Conservation (phyloP, 495 filamentous ascomycete genomes). For the Penicillium angulare region DNA sequence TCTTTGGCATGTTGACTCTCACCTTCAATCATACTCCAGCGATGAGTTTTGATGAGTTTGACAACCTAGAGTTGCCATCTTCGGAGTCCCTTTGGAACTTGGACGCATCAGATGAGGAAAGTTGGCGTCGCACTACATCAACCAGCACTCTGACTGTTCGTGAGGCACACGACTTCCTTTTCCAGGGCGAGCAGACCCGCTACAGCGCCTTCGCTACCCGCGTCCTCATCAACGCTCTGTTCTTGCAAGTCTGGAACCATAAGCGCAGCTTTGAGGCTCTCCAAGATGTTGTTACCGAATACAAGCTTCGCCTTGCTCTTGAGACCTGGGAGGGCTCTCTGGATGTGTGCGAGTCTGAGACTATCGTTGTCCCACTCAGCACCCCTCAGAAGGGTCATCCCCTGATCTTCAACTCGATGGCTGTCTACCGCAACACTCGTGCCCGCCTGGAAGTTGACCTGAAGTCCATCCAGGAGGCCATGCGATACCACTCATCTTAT, state of each 20-base stretch:
- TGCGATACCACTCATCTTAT: constrained; percentile 94
- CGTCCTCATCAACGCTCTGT: constrained; percentile 98
- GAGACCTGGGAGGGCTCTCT: constrained; percentile 98
- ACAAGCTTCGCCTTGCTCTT: constrained; percentile 91
- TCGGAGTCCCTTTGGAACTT: constrained; percentile 95
- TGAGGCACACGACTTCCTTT: constrained; percentile 90
- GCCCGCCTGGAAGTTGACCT: constrained; percentile 92
- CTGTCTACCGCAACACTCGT: constrained; percentile 92
- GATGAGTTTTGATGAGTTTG: constrained; percentile 97
- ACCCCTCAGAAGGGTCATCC: constrained; percentile 98
- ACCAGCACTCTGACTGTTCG: constrained; percentile 80
- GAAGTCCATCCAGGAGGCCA: constrained; percentile 91
- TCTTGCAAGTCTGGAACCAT: constrained; percentile 98
- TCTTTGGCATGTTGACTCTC: constrained; percentile 93
- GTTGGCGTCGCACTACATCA: constrained; percentile 73
- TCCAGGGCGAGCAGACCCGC: constrained; percentile 84
- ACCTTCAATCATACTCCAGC: constrained; percentile 98
- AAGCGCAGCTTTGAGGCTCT: constrained; percentile 95
- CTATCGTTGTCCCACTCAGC: constrained; percentile 83
- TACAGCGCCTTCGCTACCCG: constrained; percentile 98
- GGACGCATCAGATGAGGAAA: constrained; percentile 71
- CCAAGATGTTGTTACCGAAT: constrained; percentile 96
- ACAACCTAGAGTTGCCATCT: constrained; percentile 86
- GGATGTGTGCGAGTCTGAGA: constrained; percentile 90
- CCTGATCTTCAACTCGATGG: constrained; percentile 97